Percentiles rank a stretch among this genome's conserved stretches.
Conservation (phyloP, 164 flowering plant species). For the Warburgia ugandensis region DNA sequence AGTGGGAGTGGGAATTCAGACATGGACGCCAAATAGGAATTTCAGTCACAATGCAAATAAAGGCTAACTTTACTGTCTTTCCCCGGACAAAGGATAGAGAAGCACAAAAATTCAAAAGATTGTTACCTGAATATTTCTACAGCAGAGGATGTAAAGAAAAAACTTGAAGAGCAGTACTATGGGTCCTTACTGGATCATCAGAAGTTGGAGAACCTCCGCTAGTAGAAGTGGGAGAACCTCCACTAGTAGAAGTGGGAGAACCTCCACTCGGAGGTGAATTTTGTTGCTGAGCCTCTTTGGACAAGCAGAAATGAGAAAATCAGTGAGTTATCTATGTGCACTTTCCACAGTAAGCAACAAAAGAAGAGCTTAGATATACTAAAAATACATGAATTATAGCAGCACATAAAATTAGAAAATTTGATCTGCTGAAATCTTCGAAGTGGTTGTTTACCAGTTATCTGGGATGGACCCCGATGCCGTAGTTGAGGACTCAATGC, state of each 20-base stretch:
- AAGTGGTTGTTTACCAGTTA: conserved; percentile 26
- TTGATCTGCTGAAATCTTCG: not conserved
- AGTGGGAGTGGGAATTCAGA: too few species aligned
- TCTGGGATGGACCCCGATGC: conserved; percentile 23
- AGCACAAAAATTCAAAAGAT: too few species aligned
- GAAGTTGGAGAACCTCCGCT: conserved; percentile 17
- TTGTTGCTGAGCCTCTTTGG: conserved; percentile 23
- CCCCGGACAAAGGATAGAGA: too few species aligned
- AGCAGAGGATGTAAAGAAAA: too few species aligned
- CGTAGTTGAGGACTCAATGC: conserved; percentile 30
- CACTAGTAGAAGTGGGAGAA: conserved; percentile 12
- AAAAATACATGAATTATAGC: not conserved
- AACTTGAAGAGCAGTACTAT: too few species aligned
- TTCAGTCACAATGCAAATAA: too few species aligned
- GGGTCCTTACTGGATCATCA: conserved; percentile 42
- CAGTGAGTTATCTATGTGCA: not conserved
- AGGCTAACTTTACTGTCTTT: too few species aligned
- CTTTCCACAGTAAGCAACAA: not conserved
- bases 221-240: too few species aligned
- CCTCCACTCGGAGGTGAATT: conserved; percentile 17
- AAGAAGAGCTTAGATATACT: not conserved
- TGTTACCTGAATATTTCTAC: too few species aligned
- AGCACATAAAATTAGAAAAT: not conserved
- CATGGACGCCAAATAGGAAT: too few species aligned
- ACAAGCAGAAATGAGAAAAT: conserved; percentile 4